Evolutionary conservation across 495 filamentous ascomycete genomes (phyloP), one percentile per base, ranked within the genome.

Genomic region (Endocarpon pusillum): DNA sequence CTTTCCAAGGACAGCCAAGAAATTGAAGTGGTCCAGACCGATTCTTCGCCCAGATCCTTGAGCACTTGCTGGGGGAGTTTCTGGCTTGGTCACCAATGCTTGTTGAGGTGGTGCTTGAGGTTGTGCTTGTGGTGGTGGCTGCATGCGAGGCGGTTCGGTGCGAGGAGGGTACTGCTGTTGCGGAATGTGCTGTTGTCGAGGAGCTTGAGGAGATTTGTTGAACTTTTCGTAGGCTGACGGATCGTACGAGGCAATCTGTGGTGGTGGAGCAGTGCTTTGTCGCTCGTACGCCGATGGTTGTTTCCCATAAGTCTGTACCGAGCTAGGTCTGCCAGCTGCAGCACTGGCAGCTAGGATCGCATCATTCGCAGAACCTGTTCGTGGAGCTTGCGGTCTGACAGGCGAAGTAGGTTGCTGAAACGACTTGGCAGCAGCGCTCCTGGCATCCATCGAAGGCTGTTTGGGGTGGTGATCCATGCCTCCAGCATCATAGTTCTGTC

Each of bases 11-110:
- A 99, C 89, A 37, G 89, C 89, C 41, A 99, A 69, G 70, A 99
- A 99, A 51, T 99, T 99, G 65, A 99, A 99, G 53, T 96, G 85
- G 53, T 96, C 89, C 30, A 99, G 64, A 20, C 89, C 89, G 47
- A 99, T 94, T 36, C 89, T 64, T 39, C 71, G 57, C 29, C 79
- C 81, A 11, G 69, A 71, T 21, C 78, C 77, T 11, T 68, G 55
- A 33, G 69, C 21, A 42, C 53, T 56, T 58, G 24, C 53, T 43
- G 19, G 57, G 50, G 8, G 53, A 45, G n/a, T 50, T 52, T 20
- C 55, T 41, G 26, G 49, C 52, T 38, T 51, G 39, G 21, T 40
- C 20, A 1, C 57, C n/a, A n/a, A n/a, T n/a, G 46, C 7, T 50
- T 39, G 35, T 12, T 48, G 42, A 4, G 42, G 42, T 18, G 44